Conservation (phyloP, 805 yeast species). For the Monosporozyma solicola region DNA sequence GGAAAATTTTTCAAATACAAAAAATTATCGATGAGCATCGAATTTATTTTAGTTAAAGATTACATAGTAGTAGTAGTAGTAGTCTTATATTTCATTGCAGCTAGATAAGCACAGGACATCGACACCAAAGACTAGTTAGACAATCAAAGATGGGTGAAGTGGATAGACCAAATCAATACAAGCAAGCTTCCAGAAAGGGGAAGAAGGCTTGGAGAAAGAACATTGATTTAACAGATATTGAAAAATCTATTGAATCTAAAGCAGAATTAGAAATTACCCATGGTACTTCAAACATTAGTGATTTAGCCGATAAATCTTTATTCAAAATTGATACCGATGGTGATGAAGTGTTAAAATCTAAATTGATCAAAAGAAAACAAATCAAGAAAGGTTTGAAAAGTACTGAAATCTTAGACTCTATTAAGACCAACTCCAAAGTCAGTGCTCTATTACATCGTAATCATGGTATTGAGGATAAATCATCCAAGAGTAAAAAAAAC, state of each 20-base stretch:
- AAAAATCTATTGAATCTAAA: conserved; percentile 55
- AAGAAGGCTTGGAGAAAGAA: conserved; percentile 95
- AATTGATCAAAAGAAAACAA: conserved; percentile 33
- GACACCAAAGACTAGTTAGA: not conserved
- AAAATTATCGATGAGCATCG: conserved; percentile 6
- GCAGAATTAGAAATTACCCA: conserved; percentile 46
- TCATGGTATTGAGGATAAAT: conserved; percentile 25
- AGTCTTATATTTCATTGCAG: not conserved
- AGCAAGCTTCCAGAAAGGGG: conserved; percentile 82
- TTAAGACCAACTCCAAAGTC: conserved; percentile 54
- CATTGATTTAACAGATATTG: conserved; percentile 76
- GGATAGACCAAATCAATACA: conserved; percentile 46
- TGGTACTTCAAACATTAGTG: conserved; percentile 23
- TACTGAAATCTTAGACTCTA: conserved; percentile 59
- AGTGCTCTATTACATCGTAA: conserved; percentile 43
- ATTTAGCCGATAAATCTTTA: conserved; percentile 21
- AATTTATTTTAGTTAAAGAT: not conserved
- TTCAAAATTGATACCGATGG: conserved; percentile 58
- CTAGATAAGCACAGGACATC: not conserved
- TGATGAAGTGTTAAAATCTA: conserved; percentile 37
- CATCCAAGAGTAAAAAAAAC: conserved; percentile 22
- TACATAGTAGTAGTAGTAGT: too few species aligned
- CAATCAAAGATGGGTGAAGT: not conserved
- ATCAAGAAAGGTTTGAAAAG: conserved; percentile 43
- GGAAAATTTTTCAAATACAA: not conserved